These are phyloP conservation scores for Suillus lakei DNA, from an alignment of 768 basidiomycete genomes.

Conservation along the genomic window DNA sequence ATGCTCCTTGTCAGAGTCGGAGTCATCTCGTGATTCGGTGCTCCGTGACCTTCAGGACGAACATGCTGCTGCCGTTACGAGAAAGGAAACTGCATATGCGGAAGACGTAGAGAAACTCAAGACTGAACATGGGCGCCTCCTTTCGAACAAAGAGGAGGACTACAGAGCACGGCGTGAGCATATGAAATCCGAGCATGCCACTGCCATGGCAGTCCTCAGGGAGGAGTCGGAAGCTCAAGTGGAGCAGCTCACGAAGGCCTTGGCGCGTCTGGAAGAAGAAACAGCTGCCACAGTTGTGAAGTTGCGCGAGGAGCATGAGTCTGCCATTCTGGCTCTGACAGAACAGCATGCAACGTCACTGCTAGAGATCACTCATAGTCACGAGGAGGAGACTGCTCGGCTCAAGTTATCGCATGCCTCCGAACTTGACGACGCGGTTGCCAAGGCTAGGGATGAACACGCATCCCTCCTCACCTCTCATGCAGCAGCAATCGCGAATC, in stretches of 20 bases:
- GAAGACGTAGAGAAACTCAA: slow-evolving; percentile 72
- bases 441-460: slow-evolving; percentile 42
- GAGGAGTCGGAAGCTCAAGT: slow-evolving; percentile 49
- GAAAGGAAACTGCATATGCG: slow-evolving; percentile 66
- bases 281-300: slow-evolving; percentile 39
- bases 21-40: slow-evolving; percentile 65
- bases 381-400: slow-evolving; percentile 57
- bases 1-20: slow-evolving; percentile 74
- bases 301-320: slow-evolving; percentile 53
- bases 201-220: slow-evolving; percentile 32
- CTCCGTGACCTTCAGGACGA: slow-evolving; percentile 74
- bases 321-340: slow-evolving; percentile 49
- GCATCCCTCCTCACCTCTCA: slow-evolving; percentile 45
- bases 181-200: slow-evolving; percentile 41
- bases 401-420: slow-evolving; percentile 54
- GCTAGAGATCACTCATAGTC: slow-evolving; percentile 56
- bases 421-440: slow-evolving; percentile 36
- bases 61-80: slow-evolving; percentile 65
- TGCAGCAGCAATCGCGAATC: slow-evolving; percentile 41
- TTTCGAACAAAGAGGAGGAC: slow-evolving; percentile 64
- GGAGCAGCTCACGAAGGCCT: slow-evolving; percentile 63
- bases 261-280: slow-evolving; percentile 56
- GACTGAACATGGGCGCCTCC: slow-evolving; percentile 59
- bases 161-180: slow-evolving; percentile 44
- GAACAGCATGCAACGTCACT: slow-evolving; percentile 62